Evolutionary conservation across 2,329 filamentous ascomycete genomes (phyloP).

Genomic region (Colletotrichum viniferum): DNA sequence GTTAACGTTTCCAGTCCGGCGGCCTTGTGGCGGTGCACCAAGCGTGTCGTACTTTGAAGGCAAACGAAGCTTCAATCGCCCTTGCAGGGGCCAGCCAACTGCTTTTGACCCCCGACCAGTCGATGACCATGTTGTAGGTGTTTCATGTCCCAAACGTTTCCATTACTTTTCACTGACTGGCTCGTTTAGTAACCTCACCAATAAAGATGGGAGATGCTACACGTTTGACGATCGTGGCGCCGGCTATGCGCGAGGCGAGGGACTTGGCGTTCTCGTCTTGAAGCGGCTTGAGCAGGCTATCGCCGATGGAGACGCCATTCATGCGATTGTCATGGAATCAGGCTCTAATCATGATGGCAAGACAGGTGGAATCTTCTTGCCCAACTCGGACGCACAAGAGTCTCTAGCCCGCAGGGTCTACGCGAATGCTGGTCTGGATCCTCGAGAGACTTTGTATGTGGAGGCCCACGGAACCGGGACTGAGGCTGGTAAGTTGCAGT

Average conservation of each 20-base stretch:
- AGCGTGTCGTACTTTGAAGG: too few relatives aligned
- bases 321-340: constrained; percentile 36
- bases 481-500: too few relatives aligned
- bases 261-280: constrained; percentile 37
- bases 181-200: not conserved
- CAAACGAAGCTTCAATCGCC: too few relatives aligned
- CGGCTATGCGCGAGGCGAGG: constrained; percentile 2
- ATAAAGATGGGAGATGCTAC: not conserved
- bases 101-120: too few relatives aligned
- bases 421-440: constrained; percentile 26
- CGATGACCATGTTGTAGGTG: constrained; percentile 17
- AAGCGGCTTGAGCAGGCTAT: constrained; percentile 48
- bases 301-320: constrained; percentile 41
- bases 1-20: too few relatives aligned
- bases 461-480: constrained; percentile 32
- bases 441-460: constrained; percentile 33
- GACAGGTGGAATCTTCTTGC: constrained; percentile 31
- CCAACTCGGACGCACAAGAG: constrained; percentile 27
- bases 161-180: constrained; percentile 18
- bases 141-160: constrained; percentile 11
- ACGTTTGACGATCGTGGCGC: not conserved
- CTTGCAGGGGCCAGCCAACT: too few relatives aligned
- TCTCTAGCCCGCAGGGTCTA: constrained; percentile 41
- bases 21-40: too few relatives aligned
- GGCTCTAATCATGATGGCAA: constrained; percentile 42